Evolutionary conservation across 2,329 filamentous ascomycete genomes (phyloP), one percentile per base, ranked within the genome.

Genomic region (Alternaria hordeiaustralica): DNA sequence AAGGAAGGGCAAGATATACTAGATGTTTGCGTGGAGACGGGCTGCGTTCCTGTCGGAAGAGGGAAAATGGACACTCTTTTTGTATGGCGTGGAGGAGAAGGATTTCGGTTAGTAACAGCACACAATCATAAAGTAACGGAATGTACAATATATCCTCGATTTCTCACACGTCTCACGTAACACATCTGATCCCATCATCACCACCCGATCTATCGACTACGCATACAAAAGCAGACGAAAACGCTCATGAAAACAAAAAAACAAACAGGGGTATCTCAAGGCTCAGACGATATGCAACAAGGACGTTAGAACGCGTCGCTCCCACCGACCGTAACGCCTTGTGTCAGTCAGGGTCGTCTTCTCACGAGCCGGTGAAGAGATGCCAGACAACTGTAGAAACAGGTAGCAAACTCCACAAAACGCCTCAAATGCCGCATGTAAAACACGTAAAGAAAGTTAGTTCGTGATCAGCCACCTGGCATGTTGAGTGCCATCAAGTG

Each of bases 271-370:
- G 68, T 71, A 71, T 71, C 68, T 69, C 66, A 64, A 69, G 66
- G 30, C 67, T 55, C 55, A 64, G 61, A 63, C 62, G 60, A 60
- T 59, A 61, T 62, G 45, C 28, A 68, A 61, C 63, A 62, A 63
- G 55, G 66, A 58, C 66, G 61, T 64, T 68, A 20, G 49, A 56
- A 58, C 58, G 66, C 61, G 67, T 71, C 66, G 68, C 68, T 71
- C 68, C 66, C 68, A 71, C 66, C 68, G 68, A 71, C 65, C 64
- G 67, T 64, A 63, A 71, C 69, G 63, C 64, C 68, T 67, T 51
- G 36, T 62, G 60, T 54, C 56, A 50, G 62, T 60, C 66, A 62
- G 68, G 60, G 60, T 61, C 63, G 61, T 66, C 61, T 69, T 64
- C 68, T 68, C 68, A 69, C 64, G 68, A 69, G 64, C 60, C 63